These are phyloP conservation scores for Tolypocladium inflatum DNA, from an alignment of 2,329 filamentous ascomycete genomes.

Conservation along the genomic window DNA sequence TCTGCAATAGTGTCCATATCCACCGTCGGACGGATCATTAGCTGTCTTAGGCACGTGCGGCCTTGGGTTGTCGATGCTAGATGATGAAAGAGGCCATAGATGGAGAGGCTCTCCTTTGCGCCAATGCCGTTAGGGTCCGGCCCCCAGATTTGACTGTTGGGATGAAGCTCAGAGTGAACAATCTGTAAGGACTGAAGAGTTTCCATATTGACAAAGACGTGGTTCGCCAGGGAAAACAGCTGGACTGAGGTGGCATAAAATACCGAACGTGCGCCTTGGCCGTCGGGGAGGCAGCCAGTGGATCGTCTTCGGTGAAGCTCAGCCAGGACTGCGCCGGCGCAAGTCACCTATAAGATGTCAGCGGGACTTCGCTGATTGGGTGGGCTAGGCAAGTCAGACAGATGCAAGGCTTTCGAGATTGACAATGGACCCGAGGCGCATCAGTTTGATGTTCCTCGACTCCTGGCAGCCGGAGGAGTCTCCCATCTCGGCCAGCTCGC, in stretches of 20 bases:
- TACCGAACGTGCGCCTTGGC: slow-evolving; percentile 34
- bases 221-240: slow-evolving; percentile 60
- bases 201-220: slow-evolving; percentile 74
- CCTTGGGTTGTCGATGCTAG: slow-evolving; percentile 74
- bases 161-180: slow-evolving; percentile 71
- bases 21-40: slow-evolving; percentile 71
- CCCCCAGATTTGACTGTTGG: slow-evolving; percentile 69
- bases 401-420: slow-evolving; percentile 67
- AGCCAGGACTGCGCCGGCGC: slow-evolving; percentile 76
- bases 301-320: slow-evolving; percentile 58
- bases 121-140: slow-evolving; percentile 32
- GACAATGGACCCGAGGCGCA: slow-evolving; percentile 61
- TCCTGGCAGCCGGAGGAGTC: neutral
- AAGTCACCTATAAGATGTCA: slow-evolving; percentile 52
- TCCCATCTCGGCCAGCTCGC: neutral
- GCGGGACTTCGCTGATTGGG: neutral
- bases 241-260: slow-evolving; percentile 57
- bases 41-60: slow-evolving; percentile 60
- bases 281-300: slow-evolving; percentile 51
- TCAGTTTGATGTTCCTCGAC: slow-evolving; percentile 37
- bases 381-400: slow-evolving; percentile 25
- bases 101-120: slow-evolving; percentile 71
- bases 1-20: slow-evolving; percentile 59
- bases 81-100: slow-evolving; percentile 74
- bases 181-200: slow-evolving; percentile 79